These are phyloP conservation scores for Arthrobotrys iridis DNA, from an alignment of 2,329 filamentous ascomycete species.

Conservation along the genomic window DNA sequence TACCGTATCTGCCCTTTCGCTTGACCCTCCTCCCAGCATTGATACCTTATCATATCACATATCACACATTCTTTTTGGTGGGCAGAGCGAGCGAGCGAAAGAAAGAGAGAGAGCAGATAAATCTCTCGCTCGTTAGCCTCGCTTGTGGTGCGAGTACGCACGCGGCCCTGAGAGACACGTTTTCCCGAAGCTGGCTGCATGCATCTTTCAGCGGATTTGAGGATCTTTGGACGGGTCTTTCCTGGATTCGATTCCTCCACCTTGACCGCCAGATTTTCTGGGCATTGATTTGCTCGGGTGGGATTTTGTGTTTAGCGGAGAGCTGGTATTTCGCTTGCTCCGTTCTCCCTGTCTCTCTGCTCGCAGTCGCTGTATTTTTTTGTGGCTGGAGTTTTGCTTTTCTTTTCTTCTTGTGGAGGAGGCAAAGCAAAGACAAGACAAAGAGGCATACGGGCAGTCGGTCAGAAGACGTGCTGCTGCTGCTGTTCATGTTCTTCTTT, in stretches of 20 bases:
- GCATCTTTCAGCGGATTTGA: slow-evolving; percentile 30
- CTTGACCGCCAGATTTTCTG: background rate
- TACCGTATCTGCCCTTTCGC: background rate
- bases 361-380: too few species aligned
- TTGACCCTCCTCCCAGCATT: background rate
- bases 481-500: too few species aligned
- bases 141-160: slow-evolving; percentile 41
- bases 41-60: slow-evolving; percentile 21
- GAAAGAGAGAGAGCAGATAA: slow-evolving; percentile 9
- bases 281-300: background rate
- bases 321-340: too few species aligned
- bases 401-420: too few species aligned
- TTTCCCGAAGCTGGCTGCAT: slow-evolving; percentile 20
- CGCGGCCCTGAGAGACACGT: slow-evolving; percentile 47
- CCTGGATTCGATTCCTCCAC: background rate
- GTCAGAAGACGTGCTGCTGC: too few species aligned
- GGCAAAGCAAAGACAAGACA: too few species aligned
- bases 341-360: too few species aligned
- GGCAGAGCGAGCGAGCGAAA: too few species aligned
- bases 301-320: too few species aligned
- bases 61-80: background rate
- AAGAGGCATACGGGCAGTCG: too few species aligned
- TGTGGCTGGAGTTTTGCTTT: too few species aligned
- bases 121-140: slow-evolving; percentile 13
- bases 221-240: background rate